Base-by-base conservation (phyloP, 257 asterid genomes). In the Solanum pimpinellifolium region DNA sequence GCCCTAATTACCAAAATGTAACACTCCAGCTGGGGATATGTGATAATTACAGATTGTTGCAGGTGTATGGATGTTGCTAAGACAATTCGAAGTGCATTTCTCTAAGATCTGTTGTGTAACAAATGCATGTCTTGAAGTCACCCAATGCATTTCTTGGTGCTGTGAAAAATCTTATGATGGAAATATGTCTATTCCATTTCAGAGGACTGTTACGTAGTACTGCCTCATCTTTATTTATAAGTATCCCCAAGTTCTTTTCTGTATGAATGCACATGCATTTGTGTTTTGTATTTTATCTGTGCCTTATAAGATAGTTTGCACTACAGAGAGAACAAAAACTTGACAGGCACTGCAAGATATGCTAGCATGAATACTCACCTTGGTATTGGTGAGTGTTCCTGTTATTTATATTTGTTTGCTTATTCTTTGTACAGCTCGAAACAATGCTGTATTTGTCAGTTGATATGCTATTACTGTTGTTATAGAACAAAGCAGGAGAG, bases 361-460 rank as follows among this genome's bases (percentile, higher is more conserved):
- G 99, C 98, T 15, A 96, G 99, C 91, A 93, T 96, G 99, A 96
- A 95, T 90, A 96, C 99, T 85, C 99, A 96, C 95, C 91, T 96
- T 91, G 99, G 99, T 68, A 94, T 94, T 84, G 99, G 99, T 96
- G 87, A 86, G 96, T 90, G 69, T 84, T 66, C 84, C 15, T 56
- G 66, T 88, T 74, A 80, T 31, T 81, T 78, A 86, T 56, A 27
- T 16, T 49, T 86, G 42, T 81, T 39, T 86, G 60, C 56, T 41
- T 15, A 60, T 31, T 70, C 68, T 20, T 60, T 85, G 65, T 29
- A 47, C 66, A 46, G 66, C 52, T 46, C 1, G 13, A 56, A 56
- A 47, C 27, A 42, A 41, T 85, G 21, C 46, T 33, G 69, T 33
- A 35, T 59, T 85, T 72, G 44, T 70, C 81, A 72, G 70, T 31